Evolutionary conservation across 345 rosid species (phyloP), one percentile per base, ranked within the genome.

Genomic region (Durio zibethinus): DNA sequence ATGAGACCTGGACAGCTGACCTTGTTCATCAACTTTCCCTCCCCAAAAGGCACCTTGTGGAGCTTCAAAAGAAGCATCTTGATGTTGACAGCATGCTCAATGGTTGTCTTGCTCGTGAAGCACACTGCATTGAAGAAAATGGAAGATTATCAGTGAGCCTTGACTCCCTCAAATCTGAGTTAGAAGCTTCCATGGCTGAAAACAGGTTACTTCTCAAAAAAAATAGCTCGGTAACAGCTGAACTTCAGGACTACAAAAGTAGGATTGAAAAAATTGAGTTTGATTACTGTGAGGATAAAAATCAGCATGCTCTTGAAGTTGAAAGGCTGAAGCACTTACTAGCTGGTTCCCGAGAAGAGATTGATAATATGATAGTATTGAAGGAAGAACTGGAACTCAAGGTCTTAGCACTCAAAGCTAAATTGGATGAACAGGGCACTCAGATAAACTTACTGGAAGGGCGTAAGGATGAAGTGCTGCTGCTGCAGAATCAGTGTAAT

Each of bases 351-450:
- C 90, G 79, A 81, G 91, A 85, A 83, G 94, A 90, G 74, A 86
- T 82, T 62, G 93, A 85, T 83, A 68, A 80, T 72, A 76, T 93
- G 85, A 72, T 82, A 82, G 75, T 89, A 33, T 84, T 83, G 71
- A 92, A 85, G 79, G 89, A 86, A 79, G 92, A 91, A 73, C 84
- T 86, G 60, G 94, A 91, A 82, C 69, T 90, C 57, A 82, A 87
- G 69, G 76, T 79, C 50, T 63, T 85, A 59, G 73, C 93, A 38
- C 88, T 96, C 42, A 80, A 84, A 80, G 92, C 80, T 45, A 88
- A 89, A 78, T 63, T 91, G 76, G 77, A 83, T 73, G 98, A 90
- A 86, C 85, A 84, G 65, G 54, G 80, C 76, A 72, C 75, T 80
- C 84, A 84, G 70, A 71, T 84, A 73, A 83, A 61, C 25, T 78